A percentile compares a stretch with the other conserved stretches of the same genome.
Evolutionary conservation across 1,139 yeast species (phyloP).

Genomic region (Wickerhamiella pararugosa): DNA sequence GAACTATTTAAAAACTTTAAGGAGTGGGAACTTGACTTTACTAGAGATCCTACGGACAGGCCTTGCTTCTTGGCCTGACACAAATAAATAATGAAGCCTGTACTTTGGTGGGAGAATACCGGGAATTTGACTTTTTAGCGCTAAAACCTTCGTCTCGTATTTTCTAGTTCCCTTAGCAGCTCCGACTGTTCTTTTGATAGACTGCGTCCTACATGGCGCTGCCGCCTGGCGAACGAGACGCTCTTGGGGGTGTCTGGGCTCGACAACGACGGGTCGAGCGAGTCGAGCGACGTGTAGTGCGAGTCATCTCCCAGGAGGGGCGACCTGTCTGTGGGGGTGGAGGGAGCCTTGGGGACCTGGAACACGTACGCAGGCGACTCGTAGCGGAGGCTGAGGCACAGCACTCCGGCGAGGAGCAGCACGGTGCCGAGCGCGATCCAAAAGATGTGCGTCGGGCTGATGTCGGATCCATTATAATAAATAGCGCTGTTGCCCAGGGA

Average conservation of each 20-base stretch:
- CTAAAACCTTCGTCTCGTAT: background rate
- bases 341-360: slow-evolving; percentile 9
- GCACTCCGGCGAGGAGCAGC: slow-evolving; percentile 39
- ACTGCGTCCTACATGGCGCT: slow-evolving; percentile 10
- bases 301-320: slow-evolving; percentile 12
- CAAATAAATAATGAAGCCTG: background rate
- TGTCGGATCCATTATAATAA: slow-evolving; percentile 40
- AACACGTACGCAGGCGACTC: slow-evolving; percentile 14
- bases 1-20: slow-evolving; percentile 7
- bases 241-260: slow-evolving; percentile 10
- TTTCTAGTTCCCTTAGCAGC: slow-evolving; percentile 16
- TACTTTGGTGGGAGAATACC: background rate
- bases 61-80: slow-evolving; percentile 3
- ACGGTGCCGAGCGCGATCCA: slow-evolving; percentile 38
- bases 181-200: slow-evolving; percentile 16
- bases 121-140: background rate
- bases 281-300: slow-evolving; percentile 18
- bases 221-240: slow-evolving; percentile 4
- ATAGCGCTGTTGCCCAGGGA: slow-evolving; percentile 62
- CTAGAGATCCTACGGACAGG: slow-evolving; percentile 11
- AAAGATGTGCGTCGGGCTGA: slow-evolving; percentile 25
- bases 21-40: slow-evolving; percentile 11
- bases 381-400: slow-evolving; percentile 34
- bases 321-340: slow-evolving; percentile 11
- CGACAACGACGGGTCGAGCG: slow-evolving; percentile 11